phyloP scores from a whole-genome alignment of 345 rosid genomes.

The Physaria fendleri region DNA sequence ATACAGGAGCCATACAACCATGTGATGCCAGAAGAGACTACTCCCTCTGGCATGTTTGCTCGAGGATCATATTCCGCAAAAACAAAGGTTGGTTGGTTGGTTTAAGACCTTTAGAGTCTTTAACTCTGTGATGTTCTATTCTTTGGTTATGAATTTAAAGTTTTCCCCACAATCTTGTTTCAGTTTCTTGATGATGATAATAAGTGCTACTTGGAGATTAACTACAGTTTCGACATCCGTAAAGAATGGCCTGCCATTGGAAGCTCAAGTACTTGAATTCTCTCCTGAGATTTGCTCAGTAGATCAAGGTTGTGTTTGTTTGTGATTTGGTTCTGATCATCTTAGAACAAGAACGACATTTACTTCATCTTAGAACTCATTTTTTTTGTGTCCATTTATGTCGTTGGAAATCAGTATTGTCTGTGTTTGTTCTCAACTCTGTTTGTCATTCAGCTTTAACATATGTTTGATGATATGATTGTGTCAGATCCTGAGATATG shows the following conservation, averaged over 20 bases:
- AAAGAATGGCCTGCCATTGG: no score
- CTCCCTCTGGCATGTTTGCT: conserved; percentile 72
- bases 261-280: no score
- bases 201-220: conserved; percentile 80
- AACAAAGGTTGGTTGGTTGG: conserved; percentile 53
- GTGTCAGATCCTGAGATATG: conserved; percentile 15
- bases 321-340: conserved; percentile 22
- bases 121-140: not conserved
- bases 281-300: no score
- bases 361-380: conserved; percentile 7
- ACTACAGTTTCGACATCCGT: conserved; percentile 65
- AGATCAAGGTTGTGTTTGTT: no score
- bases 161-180: conserved; percentile 5
- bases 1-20: conserved; percentile 64
- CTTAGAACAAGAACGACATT: conserved; percentile 27
- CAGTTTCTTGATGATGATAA: conserved; percentile 82
- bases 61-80: conserved; percentile 72
- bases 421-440: conserved; percentile 8
- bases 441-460: conserved; percentile 21
- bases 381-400: conserved; percentile 18
- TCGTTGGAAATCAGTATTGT: conserved; percentile 18
- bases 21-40: conserved; percentile 57
- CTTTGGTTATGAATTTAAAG: not conserved
- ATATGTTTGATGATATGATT: conserved; percentile 21
- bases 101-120: not conserved